phyloP scores from a whole-genome alignment of 352 stramenopile species.

The Saprolegnia diclina region DNA sequence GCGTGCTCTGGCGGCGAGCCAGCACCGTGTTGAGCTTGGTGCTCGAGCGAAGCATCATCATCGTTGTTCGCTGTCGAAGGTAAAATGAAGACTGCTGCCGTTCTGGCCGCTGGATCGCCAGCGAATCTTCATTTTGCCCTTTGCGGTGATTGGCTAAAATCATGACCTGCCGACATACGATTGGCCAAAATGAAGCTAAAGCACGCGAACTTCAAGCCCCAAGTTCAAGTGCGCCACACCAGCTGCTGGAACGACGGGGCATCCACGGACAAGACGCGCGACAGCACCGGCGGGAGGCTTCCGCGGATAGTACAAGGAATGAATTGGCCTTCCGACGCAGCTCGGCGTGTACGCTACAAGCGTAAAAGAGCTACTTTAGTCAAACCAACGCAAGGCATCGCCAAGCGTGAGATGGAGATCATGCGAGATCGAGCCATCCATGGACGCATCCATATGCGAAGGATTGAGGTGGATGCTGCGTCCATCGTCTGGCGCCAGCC shows the following conservation, averaged over 20 bases:
- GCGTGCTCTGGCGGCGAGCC: slow-evolving; percentile 23
- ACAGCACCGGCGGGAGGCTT: neutral
- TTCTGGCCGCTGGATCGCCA: neutral
- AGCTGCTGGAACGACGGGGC: neutral
- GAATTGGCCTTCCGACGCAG: neutral
- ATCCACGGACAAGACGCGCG: neutral
- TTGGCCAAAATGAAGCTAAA: slow-evolving; percentile 1
- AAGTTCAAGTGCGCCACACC: slow-evolving; percentile 17
- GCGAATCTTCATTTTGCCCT: slow-evolving; percentile 1
- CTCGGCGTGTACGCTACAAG: neutral
- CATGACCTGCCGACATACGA: neutral
- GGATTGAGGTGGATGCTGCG: neutral
- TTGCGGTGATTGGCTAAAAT: slow-evolving; percentile 5
- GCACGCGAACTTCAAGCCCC: neutral
- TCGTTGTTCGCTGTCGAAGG: neutral
- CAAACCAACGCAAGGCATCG: too few species aligned
- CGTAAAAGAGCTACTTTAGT: too few species aligned
- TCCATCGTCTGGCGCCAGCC: neutral
- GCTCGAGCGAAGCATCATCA: slow-evolving; percentile 10
- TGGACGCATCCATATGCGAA: neutral
- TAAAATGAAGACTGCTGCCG: neutral
- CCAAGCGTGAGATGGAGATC: too few species aligned
- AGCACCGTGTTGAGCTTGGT: neutral
- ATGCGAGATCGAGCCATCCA: neutral
- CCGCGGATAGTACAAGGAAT: neutral